A percentile compares a stretch with the other conserved stretches of the same genome.
Evolutionary conservation across 78 protist species (phyloP).

Genomic region (Cavenderia fasciculata): DNA sequence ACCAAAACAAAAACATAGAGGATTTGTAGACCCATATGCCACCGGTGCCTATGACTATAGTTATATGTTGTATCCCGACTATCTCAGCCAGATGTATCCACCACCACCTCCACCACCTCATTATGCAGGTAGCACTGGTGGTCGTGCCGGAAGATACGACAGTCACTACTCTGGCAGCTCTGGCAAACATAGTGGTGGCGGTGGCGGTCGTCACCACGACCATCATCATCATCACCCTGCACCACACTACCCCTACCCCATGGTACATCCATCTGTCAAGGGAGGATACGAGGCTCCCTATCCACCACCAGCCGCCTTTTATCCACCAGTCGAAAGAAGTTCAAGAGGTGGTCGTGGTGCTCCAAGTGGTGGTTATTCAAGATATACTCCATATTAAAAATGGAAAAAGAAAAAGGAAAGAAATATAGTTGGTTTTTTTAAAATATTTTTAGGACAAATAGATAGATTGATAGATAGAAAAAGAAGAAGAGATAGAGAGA

Average conservation of each 20-base stretch:
- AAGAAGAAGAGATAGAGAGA: no score
- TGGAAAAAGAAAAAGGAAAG: no score
- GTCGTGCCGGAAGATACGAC: constrained; percentile 84
- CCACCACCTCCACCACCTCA: no score
- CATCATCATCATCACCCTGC: neutral
- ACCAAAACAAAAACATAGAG: constrained; percentile 48
- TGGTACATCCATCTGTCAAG: neutral
- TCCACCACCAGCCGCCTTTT: neutral
- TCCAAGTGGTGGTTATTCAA: constrained; percentile 10
- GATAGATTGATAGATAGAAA: no score
- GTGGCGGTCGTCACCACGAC: constrained; percentile 1
- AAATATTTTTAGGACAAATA: no score
- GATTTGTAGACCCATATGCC: constrained; percentile 4
- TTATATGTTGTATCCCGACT: neutral
- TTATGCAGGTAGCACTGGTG: constrained; percentile 92
- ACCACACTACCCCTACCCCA: neutral
- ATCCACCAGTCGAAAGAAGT: neutral
- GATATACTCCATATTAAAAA: constrained; percentile 44
- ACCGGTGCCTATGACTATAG: neutral
- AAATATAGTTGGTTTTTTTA: no score
- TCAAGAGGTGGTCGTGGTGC: neutral
- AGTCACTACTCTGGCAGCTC: neutral
- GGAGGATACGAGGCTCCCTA: constrained; percentile 11
- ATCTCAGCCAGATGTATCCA: neutral
- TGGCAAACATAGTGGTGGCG: neutral